Conservation (phyloP, 2,329 filamentous ascomycete species). For the Pochonia chlamydosporia region DNA sequence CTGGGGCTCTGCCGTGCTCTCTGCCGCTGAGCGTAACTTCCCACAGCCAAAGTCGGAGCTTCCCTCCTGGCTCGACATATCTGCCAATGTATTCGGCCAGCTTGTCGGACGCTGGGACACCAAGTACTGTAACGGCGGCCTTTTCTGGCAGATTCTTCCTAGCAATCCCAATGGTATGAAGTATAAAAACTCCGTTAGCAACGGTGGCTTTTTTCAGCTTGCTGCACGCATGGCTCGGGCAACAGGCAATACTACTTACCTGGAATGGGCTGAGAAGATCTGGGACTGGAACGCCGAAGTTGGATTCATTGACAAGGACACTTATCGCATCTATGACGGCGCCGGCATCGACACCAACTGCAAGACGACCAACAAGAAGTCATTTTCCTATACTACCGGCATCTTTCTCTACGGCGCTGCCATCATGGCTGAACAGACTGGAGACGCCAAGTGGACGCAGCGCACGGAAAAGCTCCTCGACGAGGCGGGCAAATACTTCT, state of each 20-base stretch:
- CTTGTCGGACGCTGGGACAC: conserved; percentile 67
- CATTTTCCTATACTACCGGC: conserved; percentile 62
- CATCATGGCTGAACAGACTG: conserved; percentile 56
- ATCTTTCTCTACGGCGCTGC: conserved; percentile 62
- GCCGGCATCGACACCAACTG: conserved; percentile 51
- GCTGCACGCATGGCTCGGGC: conserved; percentile 68
- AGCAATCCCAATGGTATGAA: conserved; percentile 68
- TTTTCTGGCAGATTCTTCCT: conserved; percentile 76
- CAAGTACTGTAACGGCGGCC: conserved; percentile 60
- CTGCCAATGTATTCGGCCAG: conserved; percentile 66
- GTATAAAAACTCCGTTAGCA: conserved; percentile 79
- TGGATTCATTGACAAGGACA: conserved; percentile 48
- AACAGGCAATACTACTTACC: conserved; percentile 60
- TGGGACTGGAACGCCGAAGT: conserved; percentile 58
- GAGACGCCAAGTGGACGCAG: conserved; percentile 45
- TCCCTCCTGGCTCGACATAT: conserved; percentile 62
- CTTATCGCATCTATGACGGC: conserved; percentile 56
- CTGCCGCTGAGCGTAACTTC: conserved; percentile 63
- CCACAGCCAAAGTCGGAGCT: conserved; percentile 51
- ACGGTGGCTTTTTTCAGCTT: conserved; percentile 79
- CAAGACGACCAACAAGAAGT: conserved; percentile 42
- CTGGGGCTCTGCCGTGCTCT: conserved; percentile 63
- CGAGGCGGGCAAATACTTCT: conserved; percentile 50
- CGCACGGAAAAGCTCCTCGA: conserved; percentile 47
- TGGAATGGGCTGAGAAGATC: conserved; percentile 60